Evolutionary conservation across 2,329 filamentous ascomycete genomes (phyloP).

Genomic region (Celoporthe dispersa): DNA sequence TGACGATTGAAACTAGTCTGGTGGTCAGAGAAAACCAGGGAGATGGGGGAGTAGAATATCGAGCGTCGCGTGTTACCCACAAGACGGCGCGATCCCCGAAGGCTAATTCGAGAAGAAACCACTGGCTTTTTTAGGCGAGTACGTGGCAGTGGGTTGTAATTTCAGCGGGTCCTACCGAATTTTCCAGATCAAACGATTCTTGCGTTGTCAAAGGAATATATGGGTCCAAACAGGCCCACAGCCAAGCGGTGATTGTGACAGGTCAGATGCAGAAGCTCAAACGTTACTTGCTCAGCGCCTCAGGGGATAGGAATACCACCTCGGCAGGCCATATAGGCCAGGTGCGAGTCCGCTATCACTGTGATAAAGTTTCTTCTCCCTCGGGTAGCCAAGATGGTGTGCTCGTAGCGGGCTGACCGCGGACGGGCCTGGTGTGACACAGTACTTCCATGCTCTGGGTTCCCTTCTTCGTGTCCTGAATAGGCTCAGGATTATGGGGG

Average conservation of each 20-base stretch:
- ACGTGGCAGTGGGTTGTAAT: constrained; percentile 2
- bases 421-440: neutral
- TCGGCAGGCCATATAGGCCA: neutral
- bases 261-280: neutral
- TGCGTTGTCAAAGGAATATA: neutral
- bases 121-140: neutral
- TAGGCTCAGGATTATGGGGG: neutral
- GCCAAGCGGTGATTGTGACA: neutral
- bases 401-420: neutral
- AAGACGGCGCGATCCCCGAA: neutral
- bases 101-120: neutral
- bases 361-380: neutral
- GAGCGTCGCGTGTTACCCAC: neutral
- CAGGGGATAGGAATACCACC: neutral
- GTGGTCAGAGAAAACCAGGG: neutral
- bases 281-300: neutral
- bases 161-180: constrained; percentile 1
- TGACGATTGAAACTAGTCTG: neutral
- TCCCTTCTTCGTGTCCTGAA: neutral
- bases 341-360: neutral
- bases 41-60: neutral
- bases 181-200: neutral
- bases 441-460: neutral
- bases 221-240: neutral
- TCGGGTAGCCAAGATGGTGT: neutral